Evolutionary conservation across 192 early-diverging fungal species (phyloP).

Genomic region (Gaertneriomyces sp.): DNA sequence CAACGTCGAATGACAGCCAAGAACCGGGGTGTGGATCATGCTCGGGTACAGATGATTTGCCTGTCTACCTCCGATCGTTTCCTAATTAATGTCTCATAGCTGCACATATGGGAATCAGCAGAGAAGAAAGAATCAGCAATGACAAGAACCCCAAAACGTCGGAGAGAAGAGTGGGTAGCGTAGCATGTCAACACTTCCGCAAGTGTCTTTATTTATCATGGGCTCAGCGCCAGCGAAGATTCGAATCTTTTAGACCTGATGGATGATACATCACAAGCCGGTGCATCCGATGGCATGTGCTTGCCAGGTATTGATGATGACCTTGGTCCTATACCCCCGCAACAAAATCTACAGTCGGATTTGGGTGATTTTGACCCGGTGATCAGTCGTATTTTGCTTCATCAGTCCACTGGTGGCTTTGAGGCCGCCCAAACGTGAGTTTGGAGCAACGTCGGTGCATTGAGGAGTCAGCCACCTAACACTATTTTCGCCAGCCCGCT

Average conservation of each 20-base stretch:
- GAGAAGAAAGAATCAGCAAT: too few species aligned
- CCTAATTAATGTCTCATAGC: background rate
- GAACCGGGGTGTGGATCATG: background rate
- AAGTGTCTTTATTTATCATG: conserved; percentile 1
- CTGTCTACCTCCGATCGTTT: background rate
- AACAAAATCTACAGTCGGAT: too few species aligned
- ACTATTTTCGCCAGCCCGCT: background rate
- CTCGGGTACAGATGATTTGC: background rate
- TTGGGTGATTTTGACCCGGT: background rate
- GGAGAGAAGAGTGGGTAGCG: conserved; percentile 1
- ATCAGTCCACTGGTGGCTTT: background rate
- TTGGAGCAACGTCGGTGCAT: background rate
- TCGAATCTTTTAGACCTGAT: background rate
- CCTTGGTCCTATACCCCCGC: too few species aligned
- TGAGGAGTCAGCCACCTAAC: background rate
- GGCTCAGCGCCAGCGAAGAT: background rate
- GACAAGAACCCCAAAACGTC: too few species aligned
- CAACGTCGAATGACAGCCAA: background rate
- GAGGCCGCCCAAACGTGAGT: background rate
- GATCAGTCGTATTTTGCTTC: background rate
- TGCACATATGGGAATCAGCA: background rate
- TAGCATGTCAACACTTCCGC: background rate
- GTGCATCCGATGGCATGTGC: background rate
- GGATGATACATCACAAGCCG: background rate
- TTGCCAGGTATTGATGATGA: too few species aligned